A percentile compares a stretch with the other conserved stretches of the same genome.
These are phyloP conservation scores for Suillus lakei DNA, from an alignment of 768 basidiomycete genomes.

Conservation along the genomic window DNA sequence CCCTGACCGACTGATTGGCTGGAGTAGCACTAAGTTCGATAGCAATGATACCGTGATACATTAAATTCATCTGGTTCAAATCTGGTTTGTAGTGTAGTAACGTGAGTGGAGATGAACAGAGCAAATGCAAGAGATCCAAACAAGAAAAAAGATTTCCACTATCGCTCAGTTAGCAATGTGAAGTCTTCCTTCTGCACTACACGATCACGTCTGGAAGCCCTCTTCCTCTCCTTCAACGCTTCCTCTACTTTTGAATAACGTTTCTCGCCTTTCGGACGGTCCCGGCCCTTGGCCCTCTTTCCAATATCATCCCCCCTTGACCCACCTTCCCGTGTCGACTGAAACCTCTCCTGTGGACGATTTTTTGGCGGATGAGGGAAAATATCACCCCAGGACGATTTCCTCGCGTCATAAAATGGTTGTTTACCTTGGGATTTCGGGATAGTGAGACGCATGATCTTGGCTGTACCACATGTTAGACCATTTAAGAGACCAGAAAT, in stretches of 20 bases:
- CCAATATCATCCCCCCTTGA: conserved; percentile 60
- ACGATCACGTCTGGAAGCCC: conserved; percentile 26
- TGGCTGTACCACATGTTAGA: conserved; percentile 53
- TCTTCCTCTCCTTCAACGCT: conserved; percentile 44
- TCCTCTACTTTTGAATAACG: conserved; percentile 35
- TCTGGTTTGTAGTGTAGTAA: neutral
- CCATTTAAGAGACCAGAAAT: conserved; percentile 8
- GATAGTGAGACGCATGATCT: conserved; percentile 89
- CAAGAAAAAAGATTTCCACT: conserved; percentile 4
- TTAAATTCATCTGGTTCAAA: neutral
- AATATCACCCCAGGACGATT: conserved; percentile 91
- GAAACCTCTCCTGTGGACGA: conserved; percentile 64
- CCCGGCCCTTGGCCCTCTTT: conserved; percentile 44
- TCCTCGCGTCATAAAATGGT: conserved; percentile 92
- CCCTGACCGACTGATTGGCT: neutral
- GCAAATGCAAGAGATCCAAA: neutral
- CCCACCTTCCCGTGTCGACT: conserved; percentile 35
- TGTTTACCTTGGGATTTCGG: conserved; percentile 97
- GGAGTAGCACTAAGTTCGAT: neutral
- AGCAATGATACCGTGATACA: neutral
- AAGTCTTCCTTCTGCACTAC: conserved; percentile 4
- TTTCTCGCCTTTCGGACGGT: conserved; percentile 26
- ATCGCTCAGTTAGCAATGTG: conserved; percentile 4
- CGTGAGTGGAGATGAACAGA: neutral
- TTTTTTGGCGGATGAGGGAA: conserved; percentile 93